Conservation (phyloP, 148 eudicot genomes). For the Camellia granthamiana region DNA sequence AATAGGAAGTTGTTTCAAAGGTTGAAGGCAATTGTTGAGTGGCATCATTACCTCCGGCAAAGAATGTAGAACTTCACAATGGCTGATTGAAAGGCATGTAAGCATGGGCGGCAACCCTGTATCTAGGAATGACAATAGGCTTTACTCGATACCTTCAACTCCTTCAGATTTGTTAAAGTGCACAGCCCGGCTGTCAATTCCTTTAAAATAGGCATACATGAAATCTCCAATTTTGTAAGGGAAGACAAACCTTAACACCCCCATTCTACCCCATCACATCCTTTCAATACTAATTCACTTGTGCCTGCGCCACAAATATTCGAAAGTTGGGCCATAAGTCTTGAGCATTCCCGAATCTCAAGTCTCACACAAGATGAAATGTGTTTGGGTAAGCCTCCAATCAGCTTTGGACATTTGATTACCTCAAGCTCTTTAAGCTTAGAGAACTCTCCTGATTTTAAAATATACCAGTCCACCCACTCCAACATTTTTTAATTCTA, state of each 20-base stretch:
- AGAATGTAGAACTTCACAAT: too few species aligned
- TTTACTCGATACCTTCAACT: not conserved
- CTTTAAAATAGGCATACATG: not conserved
- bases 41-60: too few species aligned
- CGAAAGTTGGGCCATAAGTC: not conserved
- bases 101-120: too few species aligned
- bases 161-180: not conserved
- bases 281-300: not conserved
- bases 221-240: not conserved
- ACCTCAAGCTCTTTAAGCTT: not conserved
- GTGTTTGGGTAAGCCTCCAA: not conserved
- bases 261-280: not conserved
- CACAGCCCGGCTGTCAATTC: not conserved
- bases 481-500: too few species aligned
- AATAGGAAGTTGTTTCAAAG: too few species aligned
- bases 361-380: not conserved
- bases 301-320: too few species aligned
- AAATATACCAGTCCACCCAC: too few species aligned
- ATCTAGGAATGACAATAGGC: not conserved
- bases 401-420: slow-evolving; percentile 4
- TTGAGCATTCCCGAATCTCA: not conserved
- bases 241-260: not conserved
- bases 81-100: too few species aligned
- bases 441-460: not conserved
- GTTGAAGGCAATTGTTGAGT: too few species aligned